Percentiles rank a stretch among this genome's conserved stretches.
Conservation (phyloP, 1,139 yeast genomes). For the Debaryomyces sp. region DNA sequence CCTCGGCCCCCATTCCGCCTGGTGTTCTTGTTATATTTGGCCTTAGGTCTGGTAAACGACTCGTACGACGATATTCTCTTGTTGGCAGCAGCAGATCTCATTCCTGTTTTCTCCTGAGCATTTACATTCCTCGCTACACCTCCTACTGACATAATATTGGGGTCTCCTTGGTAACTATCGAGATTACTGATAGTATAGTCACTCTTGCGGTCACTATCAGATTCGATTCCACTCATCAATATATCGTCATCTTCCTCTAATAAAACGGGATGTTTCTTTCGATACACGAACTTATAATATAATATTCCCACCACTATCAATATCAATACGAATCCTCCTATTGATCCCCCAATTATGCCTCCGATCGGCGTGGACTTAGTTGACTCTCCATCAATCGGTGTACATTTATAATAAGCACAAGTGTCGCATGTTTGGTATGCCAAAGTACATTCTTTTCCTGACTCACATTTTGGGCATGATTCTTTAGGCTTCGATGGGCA, state of each 20-base stretch:
- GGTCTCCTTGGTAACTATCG: slow-evolving; percentile 9
- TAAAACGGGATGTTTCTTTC: slow-evolving; percentile 26
- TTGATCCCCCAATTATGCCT: slow-evolving; percentile 67
- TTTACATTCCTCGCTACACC: background rate
- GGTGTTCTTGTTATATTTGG: slow-evolving; percentile 17
- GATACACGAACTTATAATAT: slow-evolving; percentile 37
- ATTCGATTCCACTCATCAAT: slow-evolving; percentile 20
- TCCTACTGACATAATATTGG: slow-evolving; percentile 5
- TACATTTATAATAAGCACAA: slow-evolving; percentile 64
- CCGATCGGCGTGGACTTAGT: slow-evolving; percentile 38
- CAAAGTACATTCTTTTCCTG: slow-evolving; percentile 54
- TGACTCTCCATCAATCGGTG: slow-evolving; percentile 18
- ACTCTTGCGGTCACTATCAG: slow-evolving; percentile 23
- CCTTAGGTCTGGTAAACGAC: slow-evolving; percentile 45
- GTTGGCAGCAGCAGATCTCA: slow-evolving; percentile 13
- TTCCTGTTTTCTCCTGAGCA: slow-evolving; percentile 9
- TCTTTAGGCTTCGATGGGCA: slow-evolving; percentile 41
- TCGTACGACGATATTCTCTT: slow-evolving; percentile 47
- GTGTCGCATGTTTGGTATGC: slow-evolving; percentile 55
- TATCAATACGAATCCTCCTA: slow-evolving; percentile 51
- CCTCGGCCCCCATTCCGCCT: background rate
- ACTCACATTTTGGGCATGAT: slow-evolving; percentile 57
- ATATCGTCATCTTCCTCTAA: slow-evolving; percentile 31
- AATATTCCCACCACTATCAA: slow-evolving; percentile 34
- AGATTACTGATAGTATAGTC: slow-evolving; percentile 11